Evolutionary conservation across 108 stramenopile genomes (phyloP), one percentile per base, ranked within the genome.

Genomic region (Chaetoceros muelleri): DNA sequence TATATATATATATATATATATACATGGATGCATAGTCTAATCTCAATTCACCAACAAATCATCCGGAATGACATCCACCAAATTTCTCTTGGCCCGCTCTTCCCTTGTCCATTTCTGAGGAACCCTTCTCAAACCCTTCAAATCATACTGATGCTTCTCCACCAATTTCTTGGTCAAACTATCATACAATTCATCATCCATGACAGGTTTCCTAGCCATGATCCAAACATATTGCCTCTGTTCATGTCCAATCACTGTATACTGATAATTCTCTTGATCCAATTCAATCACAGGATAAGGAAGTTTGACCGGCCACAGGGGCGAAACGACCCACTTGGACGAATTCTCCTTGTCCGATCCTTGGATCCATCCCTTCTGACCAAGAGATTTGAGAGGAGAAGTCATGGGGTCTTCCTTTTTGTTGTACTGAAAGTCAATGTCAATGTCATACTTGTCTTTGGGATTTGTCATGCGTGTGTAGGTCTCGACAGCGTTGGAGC

Each of bases 381-480:
- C 75, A 2, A 79, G 22, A 0, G 62, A 59, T 52, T 67, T 75
- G 24, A 75, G 48, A 28, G 52, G 53, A 28, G 66, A 70, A 51
- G 65, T 72, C 21, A 74, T 52, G 0, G 79, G 79, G 24, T 73
- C 72, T 24, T 62, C 67, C 0, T 71, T 52, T 0, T 44, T 46
- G 48, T 79, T 78, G 69, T 71, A 82, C 20, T 53, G 25, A 48
- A 82, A 82, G 52, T 78, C 77, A 60, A 82, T 75, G 44, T 66
- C 65, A 55, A 82, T 72, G 45, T 81, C 79, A 53, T 68, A 46
- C 18, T 44, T 52, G 2, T 27, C 51, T 10, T 16, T 22, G 18
- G 68, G 59, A 24, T 61, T 58, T 1, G 53, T 47, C 26, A 65
- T 1, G n/a, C 66, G 55, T 18, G 75, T 57, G 53, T 82, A 82